Evolutionary conservation across 2,329 filamentous ascomycete species (phyloP).

Genomic region (Bipolaris victoriae): DNA sequence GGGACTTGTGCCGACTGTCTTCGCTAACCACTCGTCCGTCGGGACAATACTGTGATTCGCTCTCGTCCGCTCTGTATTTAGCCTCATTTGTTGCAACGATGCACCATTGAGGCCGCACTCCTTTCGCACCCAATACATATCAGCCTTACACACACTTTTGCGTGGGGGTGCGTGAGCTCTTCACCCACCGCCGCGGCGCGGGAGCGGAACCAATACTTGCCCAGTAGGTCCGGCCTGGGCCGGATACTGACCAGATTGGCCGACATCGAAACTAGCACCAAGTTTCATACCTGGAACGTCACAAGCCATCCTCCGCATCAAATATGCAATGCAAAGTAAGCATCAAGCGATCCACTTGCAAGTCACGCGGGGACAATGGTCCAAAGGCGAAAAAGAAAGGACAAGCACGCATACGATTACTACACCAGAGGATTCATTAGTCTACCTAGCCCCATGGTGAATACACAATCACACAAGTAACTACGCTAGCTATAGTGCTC

Average conservation of each 20-base stretch:
- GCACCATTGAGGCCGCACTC: no score
- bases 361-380: background rate
- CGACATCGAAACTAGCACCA: background rate
- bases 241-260: background rate
- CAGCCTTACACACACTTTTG: slow-evolving; percentile 6
- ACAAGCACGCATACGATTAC: background rate
- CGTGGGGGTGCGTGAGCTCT: background rate
- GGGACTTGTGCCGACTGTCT: slow-evolving; percentile 18
- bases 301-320: background rate
- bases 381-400: background rate
- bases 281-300: background rate
- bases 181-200: background rate
- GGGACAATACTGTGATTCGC: slow-evolving; percentile 4
- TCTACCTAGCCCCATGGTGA: background rate
- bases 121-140: background rate
- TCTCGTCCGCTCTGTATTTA: slow-evolving; percentile 1
- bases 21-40: background rate
- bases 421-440: background rate
- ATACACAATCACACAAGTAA: no score
- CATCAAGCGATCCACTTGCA: background rate
- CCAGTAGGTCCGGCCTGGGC: background rate
- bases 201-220: background rate
- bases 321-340: background rate
- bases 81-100: background rate
- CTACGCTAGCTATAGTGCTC: background rate